Conservation (phyloP, 768 basidiomycete genomes). For the Paxillus rubicundulus region DNA sequence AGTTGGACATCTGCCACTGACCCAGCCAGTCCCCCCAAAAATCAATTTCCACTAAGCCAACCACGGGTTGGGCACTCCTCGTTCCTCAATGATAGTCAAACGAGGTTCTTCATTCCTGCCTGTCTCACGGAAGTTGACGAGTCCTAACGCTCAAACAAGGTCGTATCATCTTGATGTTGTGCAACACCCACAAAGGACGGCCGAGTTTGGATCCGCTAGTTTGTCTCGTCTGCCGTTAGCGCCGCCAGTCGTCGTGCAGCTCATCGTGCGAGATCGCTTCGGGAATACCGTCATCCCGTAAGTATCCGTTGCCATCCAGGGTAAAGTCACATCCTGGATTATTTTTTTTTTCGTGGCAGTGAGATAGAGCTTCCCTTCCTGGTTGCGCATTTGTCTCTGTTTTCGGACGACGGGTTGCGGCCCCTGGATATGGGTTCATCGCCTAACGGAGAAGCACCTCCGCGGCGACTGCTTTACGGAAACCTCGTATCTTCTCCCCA, state of each 20-base stretch:
- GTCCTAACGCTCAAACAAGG: conserved; percentile 36
- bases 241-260: conserved; percentile 79
- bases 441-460: conserved; percentile 40
- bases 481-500: conserved; percentile 83
- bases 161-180: conserved; percentile 81
- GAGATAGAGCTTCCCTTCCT: conserved; percentile 87
- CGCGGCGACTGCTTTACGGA: conserved; percentile 73
- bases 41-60: conserved; percentile 38
- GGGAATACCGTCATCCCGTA: conserved; percentile 78
- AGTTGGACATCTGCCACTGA: conserved; percentile 26
- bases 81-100: conserved; percentile 52
- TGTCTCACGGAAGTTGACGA: conserved; percentile 5
- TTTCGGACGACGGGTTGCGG: conserved; percentile 62
- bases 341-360: conserved; percentile 41
- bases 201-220: conserved; percentile 73
- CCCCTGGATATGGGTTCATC: conserved; percentile 64
- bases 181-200: conserved; percentile 79
- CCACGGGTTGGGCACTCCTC: conserved; percentile 60
- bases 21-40: conserved; percentile 36
- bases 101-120: conserved; percentile 40
- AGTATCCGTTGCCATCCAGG: conserved; percentile 37
- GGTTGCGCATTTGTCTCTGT: conserved; percentile 77
- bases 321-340: conserved; percentile 19
- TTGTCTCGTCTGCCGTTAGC: conserved; percentile 81
- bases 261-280: conserved; percentile 68